These are phyloP conservation scores for Paraurostyla sp. DNA, from an alignment of 73 alveolate species.

Conservation along the genomic window DNA sequence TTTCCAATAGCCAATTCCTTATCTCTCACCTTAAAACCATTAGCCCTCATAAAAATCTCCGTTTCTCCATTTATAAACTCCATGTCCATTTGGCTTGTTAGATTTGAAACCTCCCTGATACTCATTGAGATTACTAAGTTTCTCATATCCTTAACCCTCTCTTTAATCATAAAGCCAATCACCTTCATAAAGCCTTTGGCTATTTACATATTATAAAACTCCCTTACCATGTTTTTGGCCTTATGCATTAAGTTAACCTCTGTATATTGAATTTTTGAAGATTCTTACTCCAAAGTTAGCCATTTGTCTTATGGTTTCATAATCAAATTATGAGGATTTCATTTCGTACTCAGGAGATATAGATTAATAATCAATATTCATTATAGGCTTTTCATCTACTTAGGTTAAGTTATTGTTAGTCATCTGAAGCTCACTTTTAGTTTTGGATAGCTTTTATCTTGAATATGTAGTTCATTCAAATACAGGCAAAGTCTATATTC, in stretches of 20 bases:
- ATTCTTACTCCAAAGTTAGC: conserved; percentile 15
- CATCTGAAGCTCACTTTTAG: no score
- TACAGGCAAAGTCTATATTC: no score
- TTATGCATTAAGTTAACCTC: conserved; percentile 29
- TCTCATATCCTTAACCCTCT: conserved; percentile 71
- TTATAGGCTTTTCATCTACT: no score
- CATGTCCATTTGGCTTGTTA: conserved; percentile 50
- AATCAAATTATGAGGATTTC: conserved; percentile 20
- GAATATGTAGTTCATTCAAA: no score
- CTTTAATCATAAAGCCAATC: conserved; percentile 40
- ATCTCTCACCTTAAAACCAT: conserved; percentile 83
- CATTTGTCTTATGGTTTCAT: conserved; percentile 1
- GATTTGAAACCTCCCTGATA: conserved; percentile 34
- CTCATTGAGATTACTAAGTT: conserved; percentile 28
- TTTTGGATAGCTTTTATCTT: no score
- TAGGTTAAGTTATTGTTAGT: no score
- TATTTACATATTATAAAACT: conserved; percentile 21
- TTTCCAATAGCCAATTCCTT: conserved; percentile 77
- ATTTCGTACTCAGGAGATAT: neutral
- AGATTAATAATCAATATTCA: no score
- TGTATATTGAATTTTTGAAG: conserved; percentile 1
- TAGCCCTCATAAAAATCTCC: conserved; percentile 87
- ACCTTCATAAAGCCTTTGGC: conserved; percentile 39
- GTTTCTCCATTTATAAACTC: conserved; percentile 73
- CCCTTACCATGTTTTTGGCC: conserved; percentile 66